phyloP scores from a whole-genome alignment of 1,139 yeast species.

The Debaryomyces sp. region DNA sequence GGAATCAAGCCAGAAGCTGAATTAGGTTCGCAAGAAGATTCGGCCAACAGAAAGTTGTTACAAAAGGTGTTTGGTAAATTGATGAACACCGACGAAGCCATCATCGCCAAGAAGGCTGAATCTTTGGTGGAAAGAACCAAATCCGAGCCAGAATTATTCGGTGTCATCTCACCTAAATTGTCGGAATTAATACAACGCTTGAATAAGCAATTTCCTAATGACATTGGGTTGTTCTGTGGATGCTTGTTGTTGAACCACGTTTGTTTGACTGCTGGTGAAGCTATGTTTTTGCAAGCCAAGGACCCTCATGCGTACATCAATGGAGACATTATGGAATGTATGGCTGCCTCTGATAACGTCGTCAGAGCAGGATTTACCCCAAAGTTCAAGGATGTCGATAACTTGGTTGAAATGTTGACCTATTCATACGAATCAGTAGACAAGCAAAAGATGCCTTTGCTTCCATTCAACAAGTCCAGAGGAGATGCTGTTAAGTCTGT shows the following conservation, averaged over 20 bases:
- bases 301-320: slow-evolving; percentile 97
- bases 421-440: slow-evolving; percentile 87
- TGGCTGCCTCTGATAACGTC: slow-evolving; percentile 99
- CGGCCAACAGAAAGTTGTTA: slow-evolving; percentile 60
- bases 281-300: slow-evolving; percentile 93
- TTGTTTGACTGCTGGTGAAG: slow-evolving; percentile 84
- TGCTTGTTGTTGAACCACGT: slow-evolving; percentile 91
- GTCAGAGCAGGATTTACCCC: slow-evolving; percentile 99
- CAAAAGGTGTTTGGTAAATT: slow-evolving; percentile 77
- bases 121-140: slow-evolving; percentile 65
- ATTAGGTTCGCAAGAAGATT: slow-evolving; percentile 50
- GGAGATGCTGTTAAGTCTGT: slow-evolving; percentile 67
- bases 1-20: slow-evolving; percentile 51
- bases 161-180: slow-evolving; percentile 48
- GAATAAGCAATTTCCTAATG: slow-evolving; percentile 87
- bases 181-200: slow-evolving; percentile 75
- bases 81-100: slow-evolving; percentile 71
- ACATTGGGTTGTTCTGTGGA: slow-evolving; percentile 95
- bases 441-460: slow-evolving; percentile 86
- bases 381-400: slow-evolving; percentile 91
- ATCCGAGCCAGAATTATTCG: slow-evolving; percentile 50
- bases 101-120: slow-evolving; percentile 57
- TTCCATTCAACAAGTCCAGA: slow-evolving; percentile 58
- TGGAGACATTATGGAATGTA: slow-evolving; percentile 97
- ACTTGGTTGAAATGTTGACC: slow-evolving; percentile 87